phyloP scores from a whole-genome alignment of 2,329 filamentous ascomycete species.

The Helotiales sp. region DNA sequence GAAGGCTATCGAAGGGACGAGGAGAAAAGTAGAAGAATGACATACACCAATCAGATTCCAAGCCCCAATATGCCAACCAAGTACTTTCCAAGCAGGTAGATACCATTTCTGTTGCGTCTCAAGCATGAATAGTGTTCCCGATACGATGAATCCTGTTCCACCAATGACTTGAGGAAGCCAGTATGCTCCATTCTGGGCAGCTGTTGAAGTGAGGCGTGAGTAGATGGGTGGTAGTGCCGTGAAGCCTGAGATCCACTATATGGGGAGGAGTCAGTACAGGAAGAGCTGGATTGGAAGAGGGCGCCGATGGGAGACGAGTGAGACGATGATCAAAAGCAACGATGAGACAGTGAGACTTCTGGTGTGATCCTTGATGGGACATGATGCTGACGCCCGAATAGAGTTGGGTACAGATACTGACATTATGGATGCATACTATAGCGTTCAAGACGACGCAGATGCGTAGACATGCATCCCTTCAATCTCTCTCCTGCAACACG shows the following conservation, averaged over 20 bases:
- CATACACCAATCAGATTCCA: conserved; percentile 61
- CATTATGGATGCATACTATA: no score
- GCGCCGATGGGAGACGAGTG: no score
- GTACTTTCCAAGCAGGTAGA: conserved; percentile 50
- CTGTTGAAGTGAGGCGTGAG: conserved; percentile 44
- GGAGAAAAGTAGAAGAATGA: neutral
- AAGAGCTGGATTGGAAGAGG: no score
- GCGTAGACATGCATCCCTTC: no score
- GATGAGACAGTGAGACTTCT: no score
- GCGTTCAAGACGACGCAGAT: no score
- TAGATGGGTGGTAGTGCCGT: conserved; percentile 58
- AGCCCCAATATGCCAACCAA: conserved; percentile 67
- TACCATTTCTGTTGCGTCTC: conserved; percentile 68
- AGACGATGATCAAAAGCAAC: no score
- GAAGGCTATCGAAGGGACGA: neutral
- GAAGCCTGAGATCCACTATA: conserved; percentile 57
- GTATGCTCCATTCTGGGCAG: conserved; percentile 54
- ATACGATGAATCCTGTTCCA: conserved; percentile 61
- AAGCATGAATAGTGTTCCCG: conserved; percentile 59
- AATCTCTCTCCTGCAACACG: no score
- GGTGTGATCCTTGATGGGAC: no score
- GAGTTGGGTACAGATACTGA: no score
- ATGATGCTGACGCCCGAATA: no score
- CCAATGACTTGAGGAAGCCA: conserved; percentile 65
- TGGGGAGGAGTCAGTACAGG: neutral